phyloP scores from a whole-genome alignment of 805 yeast species.

The Tetrapisispora phaffii region DNA sequence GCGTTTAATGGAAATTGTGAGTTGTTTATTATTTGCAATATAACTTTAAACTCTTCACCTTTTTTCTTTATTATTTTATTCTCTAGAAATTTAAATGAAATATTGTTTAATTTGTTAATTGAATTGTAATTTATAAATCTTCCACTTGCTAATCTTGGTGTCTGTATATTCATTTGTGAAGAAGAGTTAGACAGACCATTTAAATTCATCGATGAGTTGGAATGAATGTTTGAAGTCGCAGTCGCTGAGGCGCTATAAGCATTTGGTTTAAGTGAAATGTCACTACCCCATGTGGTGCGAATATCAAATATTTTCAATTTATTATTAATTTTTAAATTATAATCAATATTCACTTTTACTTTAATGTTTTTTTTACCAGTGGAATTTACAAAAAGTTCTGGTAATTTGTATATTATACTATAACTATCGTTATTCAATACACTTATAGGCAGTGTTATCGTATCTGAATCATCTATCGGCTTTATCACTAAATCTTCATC shows the following conservation, averaged over 20 bases:
- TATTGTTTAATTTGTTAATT: constrained; percentile 16
- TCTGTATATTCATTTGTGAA: constrained; percentile 2
- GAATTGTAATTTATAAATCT: constrained; percentile 10
- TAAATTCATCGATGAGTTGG: background rate
- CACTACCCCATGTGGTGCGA: constrained; percentile 27
- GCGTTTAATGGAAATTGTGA: constrained; percentile 19
- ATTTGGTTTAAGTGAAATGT: constrained; percentile 21
- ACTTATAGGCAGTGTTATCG: constrained; percentile 15
- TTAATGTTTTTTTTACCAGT: background rate
- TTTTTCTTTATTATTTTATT: constrained; percentile 12
- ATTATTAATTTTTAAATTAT: constrained; percentile 9
- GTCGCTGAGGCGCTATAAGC: background rate
- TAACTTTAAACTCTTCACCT: constrained; percentile 20
- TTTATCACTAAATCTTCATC: constrained; percentile 5
- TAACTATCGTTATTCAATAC: constrained; percentile 19
- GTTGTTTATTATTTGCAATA: constrained; percentile 23
- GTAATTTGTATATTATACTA: constrained; percentile 21
- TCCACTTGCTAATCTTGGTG: constrained; percentile 13
- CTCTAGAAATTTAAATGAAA: constrained; percentile 22
- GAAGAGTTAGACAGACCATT: background rate
- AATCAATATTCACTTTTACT: constrained; percentile 16
- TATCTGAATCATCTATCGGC: constrained; percentile 12
- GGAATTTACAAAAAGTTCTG: constrained; percentile 9
- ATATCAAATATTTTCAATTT: constrained; percentile 9
- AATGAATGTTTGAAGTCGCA: background rate